Percentiles rank a stretch among this genome's conserved stretches.
These are phyloP conservation scores for Phlebopus sp. DNA, from an alignment of 1,284 basidiomycete species.

Conservation along the genomic window DNA sequence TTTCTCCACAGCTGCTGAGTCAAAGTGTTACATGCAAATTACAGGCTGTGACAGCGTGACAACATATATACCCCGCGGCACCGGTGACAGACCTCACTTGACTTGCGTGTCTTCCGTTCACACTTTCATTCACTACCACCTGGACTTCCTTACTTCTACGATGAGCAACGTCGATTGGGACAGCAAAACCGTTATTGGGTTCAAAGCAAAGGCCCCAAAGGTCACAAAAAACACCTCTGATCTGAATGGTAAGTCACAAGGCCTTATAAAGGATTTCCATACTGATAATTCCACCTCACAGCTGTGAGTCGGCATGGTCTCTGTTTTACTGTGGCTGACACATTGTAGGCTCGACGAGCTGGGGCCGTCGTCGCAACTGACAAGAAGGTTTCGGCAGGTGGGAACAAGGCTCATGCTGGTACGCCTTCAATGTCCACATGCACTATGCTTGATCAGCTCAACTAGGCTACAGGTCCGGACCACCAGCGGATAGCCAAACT, in stretches of 20 bases:
- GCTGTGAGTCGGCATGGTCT: slow-evolving; percentile 43
- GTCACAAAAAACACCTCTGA: slow-evolving; percentile 68
- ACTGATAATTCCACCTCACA: slow-evolving; percentile 23
- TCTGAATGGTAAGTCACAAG: slow-evolving; percentile 58
- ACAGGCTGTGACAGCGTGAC: slow-evolving; percentile 1
- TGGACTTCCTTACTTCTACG: slow-evolving; percentile 10
- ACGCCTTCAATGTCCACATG: slow-evolving; percentile 16
- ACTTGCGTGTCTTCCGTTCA: neutral
- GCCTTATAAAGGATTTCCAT: slow-evolving; percentile 7
- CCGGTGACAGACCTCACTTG: neutral
- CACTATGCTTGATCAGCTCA: neutral
- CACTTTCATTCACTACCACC: neutral
- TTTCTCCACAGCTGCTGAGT: neutral
- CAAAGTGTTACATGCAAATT: neutral
- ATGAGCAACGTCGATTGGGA: slow-evolving; percentile 72
- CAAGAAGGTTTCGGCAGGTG: slow-evolving; percentile 65
- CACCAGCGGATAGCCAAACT: slow-evolving; percentile 93
- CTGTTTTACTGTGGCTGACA: neutral
- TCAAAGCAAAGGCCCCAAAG: slow-evolving; percentile 64
- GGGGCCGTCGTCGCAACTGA: slow-evolving; percentile 76
- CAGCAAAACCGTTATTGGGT: slow-evolving; percentile 73
- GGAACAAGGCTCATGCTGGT: slow-evolving; percentile 76
- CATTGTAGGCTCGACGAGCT: slow-evolving; percentile 58
- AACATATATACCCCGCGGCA: neutral
- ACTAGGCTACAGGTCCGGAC: slow-evolving; percentile 65